Evolutionary conservation across 208 protist genomes (phyloP), one percentile per base, ranked within the genome.

Genomic region (Leishmania lainsoni): DNA sequence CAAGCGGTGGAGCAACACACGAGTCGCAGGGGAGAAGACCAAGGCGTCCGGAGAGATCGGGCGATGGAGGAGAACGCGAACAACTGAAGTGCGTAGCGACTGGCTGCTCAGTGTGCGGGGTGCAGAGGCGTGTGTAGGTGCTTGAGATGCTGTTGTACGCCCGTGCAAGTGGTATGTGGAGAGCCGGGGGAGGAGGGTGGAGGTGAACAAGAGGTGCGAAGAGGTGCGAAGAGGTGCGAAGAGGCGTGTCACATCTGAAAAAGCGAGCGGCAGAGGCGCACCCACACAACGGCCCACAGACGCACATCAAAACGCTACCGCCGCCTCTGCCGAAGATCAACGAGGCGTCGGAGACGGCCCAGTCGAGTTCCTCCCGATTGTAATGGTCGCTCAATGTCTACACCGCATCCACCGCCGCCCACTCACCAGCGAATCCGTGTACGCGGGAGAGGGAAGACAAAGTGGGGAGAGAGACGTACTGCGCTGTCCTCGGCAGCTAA

Each of bases 41-140:
- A 80, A 83, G 73, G 42, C 35, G 78, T 54, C 66, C 71, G 83
- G 70, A 76, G 42, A 80, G 32, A 45, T 5, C 72, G 26, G 26
- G 42, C 56, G n/a, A 75, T 65, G 39, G 32, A n/a, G 20, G 45
- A 35, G 26, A 20, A 56, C 20, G 45, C 20, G 17, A 8, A 2
- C 20, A 17, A 48, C 32, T 10, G 35, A 20, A 12, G 35, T 70
- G 29, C 29, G 22, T 39, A n/a, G 12, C 5, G 42, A 12, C 12
- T 8, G 4, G 12, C 12, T 48, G 65, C 20, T 39, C 35, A 70
- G 35, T 70, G 32, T 48, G 12, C 14, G 29, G 20, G 17, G 45
- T 51, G 26, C 1, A 59, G 10, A 26, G 17, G 22, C 59, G 71
- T 51, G 48, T 63, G 63, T 32, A 29, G n/a, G 35, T 71, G 71